Base-by-base conservation (phyloP, 768 basidiomycete species). In the Hebeloma cylindrosporum region DNA sequence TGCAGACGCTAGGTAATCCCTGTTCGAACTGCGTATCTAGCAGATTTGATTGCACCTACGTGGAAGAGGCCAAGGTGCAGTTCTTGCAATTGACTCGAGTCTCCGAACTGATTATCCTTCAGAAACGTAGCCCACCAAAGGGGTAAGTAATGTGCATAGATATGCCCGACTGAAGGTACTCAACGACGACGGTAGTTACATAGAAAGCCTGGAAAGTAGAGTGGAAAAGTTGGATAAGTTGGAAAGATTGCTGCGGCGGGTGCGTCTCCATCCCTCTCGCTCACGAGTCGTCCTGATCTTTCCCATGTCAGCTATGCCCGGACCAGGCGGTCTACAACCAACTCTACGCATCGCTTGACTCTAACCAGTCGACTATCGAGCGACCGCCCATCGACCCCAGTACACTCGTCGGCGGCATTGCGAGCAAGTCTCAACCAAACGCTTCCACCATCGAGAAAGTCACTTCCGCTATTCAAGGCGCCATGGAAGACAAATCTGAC, bases 21-120 rank as follows among this genome's bases (percentile, higher is more conserved):
- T 88, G 85, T 60, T 79, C 82, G 1, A 85, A 85, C 60, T 87
- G 85, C 58, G 68, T 77, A 20, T 70, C 80, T 3, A 83, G 78
- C 57, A 77, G 70, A 50, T 73, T 74, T 30, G 78, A 82, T 4
- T 88, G 85, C 64, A 82, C 79, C 0, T 86, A 88, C 60, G 66
- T 83, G 38, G 82, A 85, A 59, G 75, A 79, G 1, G 82, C 82
- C 20, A 84, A 83, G 75, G 82, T 82, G 48, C 30, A 74, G 27
- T 32, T 11, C 25, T 39, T 37, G 18, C 27, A 2, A 26, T 17
- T 40, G 16, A 23, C 69, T 57, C 54, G 45, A 14, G 31, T 33
- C n/a, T n/a, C 37, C 27, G 47, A 5, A 42, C 45, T 25, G 27
- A 47, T 26, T 9, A 17, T 23, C 30, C 21, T 45, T 10, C 48